A percentile compares a stretch with the other conserved stretches of the same genome.
Evolutionary conservation across 2,329 filamentous ascomycete genomes (phyloP).

Genomic region (Talaromyces sp.): DNA sequence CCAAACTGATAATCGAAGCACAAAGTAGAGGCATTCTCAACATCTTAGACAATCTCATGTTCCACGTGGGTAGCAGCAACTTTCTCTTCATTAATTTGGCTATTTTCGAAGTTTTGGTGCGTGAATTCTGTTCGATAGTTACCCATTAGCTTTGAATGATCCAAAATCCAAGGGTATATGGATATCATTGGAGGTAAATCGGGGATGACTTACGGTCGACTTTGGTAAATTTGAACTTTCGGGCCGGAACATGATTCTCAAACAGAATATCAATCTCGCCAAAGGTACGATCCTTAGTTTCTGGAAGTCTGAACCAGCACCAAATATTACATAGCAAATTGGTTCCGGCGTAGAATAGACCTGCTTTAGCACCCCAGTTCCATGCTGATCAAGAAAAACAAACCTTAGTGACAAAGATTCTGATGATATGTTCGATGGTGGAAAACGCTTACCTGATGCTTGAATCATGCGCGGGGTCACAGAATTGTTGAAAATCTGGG

Average conservation of each 20-base stretch:
- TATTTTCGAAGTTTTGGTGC: conserved; percentile 5
- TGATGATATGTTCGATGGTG: neutral
- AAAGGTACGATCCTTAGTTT: conserved; percentile 75
- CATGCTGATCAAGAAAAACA: conserved; percentile 52
- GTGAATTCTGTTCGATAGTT: conserved; percentile 3
- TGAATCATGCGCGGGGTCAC: conserved; percentile 90
- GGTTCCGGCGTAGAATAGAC: conserved; percentile 82
- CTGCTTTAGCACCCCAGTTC: conserved; percentile 82
- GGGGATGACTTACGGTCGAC: conserved; percentile 42
- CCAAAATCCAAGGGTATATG: neutral
- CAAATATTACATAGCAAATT: conserved; percentile 79
- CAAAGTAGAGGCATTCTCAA: neutral
- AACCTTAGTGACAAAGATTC: neutral
- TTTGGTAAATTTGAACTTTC: conserved; percentile 64
- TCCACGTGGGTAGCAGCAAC: conserved; percentile 6
- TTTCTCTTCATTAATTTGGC: conserved; percentile 5
- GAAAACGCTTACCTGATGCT: conserved; percentile 57
- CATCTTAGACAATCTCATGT: neutral
- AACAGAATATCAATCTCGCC: conserved; percentile 84
- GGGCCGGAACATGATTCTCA: conserved; percentile 65
- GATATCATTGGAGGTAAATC: too few relatives aligned
- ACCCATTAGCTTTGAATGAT: neutral
- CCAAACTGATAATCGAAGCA: neutral
- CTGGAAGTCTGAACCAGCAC: conserved; percentile 75
- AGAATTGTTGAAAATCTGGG: conserved; percentile 75